Percentiles rank a stretch among this genome's conserved stretches.
These are phyloP conservation scores for Leccinum sublutescens DNA, from an alignment of 768 basidiomycete genomes.

Conservation along the genomic window DNA sequence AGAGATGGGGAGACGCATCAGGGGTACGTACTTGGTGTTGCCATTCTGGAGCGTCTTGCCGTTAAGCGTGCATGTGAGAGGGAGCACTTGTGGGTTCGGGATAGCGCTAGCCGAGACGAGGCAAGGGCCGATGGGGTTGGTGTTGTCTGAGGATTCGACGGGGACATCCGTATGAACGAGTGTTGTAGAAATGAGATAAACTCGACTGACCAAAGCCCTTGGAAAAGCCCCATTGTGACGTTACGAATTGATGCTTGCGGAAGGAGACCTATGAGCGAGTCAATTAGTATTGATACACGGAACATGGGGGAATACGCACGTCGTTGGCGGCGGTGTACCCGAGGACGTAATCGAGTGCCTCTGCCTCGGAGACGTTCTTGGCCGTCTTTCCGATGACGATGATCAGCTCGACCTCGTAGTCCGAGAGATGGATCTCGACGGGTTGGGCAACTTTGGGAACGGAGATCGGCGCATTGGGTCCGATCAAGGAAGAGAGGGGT, in stretches of 20 bases:
- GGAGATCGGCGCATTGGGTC: slow-evolving; percentile 61
- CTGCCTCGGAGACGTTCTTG: slow-evolving; percentile 74
- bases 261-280: slow-evolving; percentile 56
- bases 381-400: slow-evolving; percentile 82
- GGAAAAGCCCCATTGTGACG: slow-evolving; percentile 86
- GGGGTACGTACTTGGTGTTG: slow-evolving; percentile 55
- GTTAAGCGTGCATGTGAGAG: slow-evolving; percentile 65
- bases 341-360: slow-evolving; percentile 84
- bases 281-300: background rate
- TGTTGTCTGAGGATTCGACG: slow-evolving; percentile 26
- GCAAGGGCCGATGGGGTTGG: slow-evolving; percentile 75
- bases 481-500: slow-evolving; percentile 66
- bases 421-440: slow-evolving; percentile 64
- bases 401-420: slow-evolving; percentile 80
- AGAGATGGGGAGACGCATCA: too few relatives aligned
- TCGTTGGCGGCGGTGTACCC: slow-evolving; percentile 83
- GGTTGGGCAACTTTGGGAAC: slow-evolving; percentile 73
- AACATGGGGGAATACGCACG: slow-evolving; percentile 36
- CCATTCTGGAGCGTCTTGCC: slow-evolving; percentile 71
- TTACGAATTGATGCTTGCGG: slow-evolving; percentile 76
- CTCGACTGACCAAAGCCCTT: slow-evolving; percentile 71
- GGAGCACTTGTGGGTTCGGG: slow-evolving; percentile 62
- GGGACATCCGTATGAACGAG: background rate
- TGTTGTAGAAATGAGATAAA: background rate
- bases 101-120: slow-evolving; percentile 66